Evolutionary conservation across 140 eudicot species (phyloP), one percentile per base, ranked within the genome.

Genomic region (Anethum foeniculum): DNA sequence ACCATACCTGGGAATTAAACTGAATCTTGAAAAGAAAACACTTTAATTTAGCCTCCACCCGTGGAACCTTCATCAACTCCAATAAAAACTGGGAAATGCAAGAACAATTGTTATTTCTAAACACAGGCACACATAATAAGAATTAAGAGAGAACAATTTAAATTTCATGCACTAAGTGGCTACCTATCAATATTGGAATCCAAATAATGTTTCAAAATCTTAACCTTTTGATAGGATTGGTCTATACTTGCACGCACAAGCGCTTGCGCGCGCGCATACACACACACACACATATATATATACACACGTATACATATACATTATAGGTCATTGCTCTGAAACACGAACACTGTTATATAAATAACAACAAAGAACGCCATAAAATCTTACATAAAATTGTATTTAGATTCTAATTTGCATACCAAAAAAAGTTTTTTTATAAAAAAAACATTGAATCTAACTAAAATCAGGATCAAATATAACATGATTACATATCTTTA

Each of bases 51-150:
- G 98, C 90, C 83, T 92, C 97, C 80, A 94, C 97, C 52, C 97
- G 91, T 78, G 98, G 98, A 80, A 92, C 98, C 83, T 90, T 94
- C 98, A 94, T 94, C 80, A 94, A 88, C 93, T 94, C 96, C 82
- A 94, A 62, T 71, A 94, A 94, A 82, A 88, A 92, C 97, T 92
- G 90, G 71, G 80, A 87, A 80, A 80, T 60, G 65, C 0, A 81
- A 82, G 62, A 54, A 18, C 23, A 72, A 81, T 28, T 25, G 32
- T 62, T 27, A 60, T 7, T 68, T 67, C 34, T 52, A 52, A 79
- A 52, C n/a, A 27, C 34, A 38, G 18, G 46, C 76, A 44, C n/a
- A 27, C 34, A 38, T 4, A 11, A 58, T 43, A 30, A 78, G 39
- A 78, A 23, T 25, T 77, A 34, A 36, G 28, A 38, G 39, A 75